Base-by-base conservation (phyloP, 2,329 filamentous ascomycete genomes). In the Alternaria sp. region DNA sequence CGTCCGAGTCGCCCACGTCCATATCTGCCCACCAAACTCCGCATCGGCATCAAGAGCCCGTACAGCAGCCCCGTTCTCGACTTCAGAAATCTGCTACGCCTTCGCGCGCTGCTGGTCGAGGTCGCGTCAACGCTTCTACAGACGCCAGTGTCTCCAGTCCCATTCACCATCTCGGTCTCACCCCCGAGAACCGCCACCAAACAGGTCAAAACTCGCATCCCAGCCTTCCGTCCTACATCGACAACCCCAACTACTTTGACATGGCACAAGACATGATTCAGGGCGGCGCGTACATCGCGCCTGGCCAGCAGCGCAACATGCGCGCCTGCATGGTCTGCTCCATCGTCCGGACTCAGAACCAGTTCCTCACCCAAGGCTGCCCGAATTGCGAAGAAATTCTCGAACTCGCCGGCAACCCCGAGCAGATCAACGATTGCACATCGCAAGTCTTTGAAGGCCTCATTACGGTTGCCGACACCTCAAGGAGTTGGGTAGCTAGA, bases 321-420 rank as follows among this genome's bases (percentile, higher is more conserved):
- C 94, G 95, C 81, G 95, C 95, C 74, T 99, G 95, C 85, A 97
- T 99, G 93, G 93, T 98, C 71, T 99, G 95, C 87, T 94, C 93
- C 56, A 91, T 98, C 77, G 92, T 98, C 67, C 93, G 94, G 85
- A 90, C 92, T 63, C 89, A 90, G 74, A 85, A 85, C 68, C 90
- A 92, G 79, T 99, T 99, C 85, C 86, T 90, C 73, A 87, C 89
- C 73, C 86, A 92, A 76, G 95, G 95, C 69, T 99, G 95, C 78
- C 95, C 95, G 64, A 99, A 99, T 85, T 99, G 95, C 86, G 94
- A 97, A 77, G 89, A 92, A 51, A 92, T 97, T 79, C 90, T 99
- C 60, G 90, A 92, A 79, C 90, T 98, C 63, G 86, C 88, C 66
- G 89, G 90, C 77, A 91, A 90, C 67, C 83, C 86, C 70, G 95